Base-by-base conservation (phyloP, 2,329 filamentous ascomycete species). In the Alternaria consortialis region DNA sequence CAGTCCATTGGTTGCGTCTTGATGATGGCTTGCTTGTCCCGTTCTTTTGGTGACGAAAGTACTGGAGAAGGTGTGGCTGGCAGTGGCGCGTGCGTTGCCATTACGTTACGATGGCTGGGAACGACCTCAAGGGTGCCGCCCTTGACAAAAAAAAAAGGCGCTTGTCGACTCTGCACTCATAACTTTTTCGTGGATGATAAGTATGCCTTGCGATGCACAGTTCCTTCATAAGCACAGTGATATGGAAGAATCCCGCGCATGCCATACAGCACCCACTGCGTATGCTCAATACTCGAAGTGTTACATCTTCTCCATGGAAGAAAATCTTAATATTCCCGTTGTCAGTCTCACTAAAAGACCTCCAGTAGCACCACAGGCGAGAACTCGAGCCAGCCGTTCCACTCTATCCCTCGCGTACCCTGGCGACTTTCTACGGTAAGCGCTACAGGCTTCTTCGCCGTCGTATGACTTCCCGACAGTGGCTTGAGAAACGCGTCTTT, bases 331-430 rank as follows among this genome's bases (percentile, higher is more conserved):
- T 43, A 40, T 44, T 34, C 27, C 20, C 42, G 8, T 17, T 27
- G 15, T 55, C 31, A n/a, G 55, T 43, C 20, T 51, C 37, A 34
- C 23, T n/a, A 23, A 34, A 57, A 4, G 2, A 46, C 46, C 20
- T n/a, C 12, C 55, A 37, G 43, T 17, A 57, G 55, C 13, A 36
- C 23, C 29, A 57, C 55, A 39, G 39, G 46, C 17, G 46, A 57
- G 34, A 57, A 57, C 46, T 52, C 52, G 3, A 46, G 34, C 52
- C 57, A 60, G 32, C 44, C 58, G 5, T 59, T 47, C 51, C 56
- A 59, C 15, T 42, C 31, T 25, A 9, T 27, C 25, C 43, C 7
- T 17, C 15, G 36, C 17, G 36, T n/a, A 23, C 53, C 53, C 9
- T 27, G 8, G 7, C 58, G 58, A 39, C 48, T 9, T 15, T 34